Evolutionary conservation across 495 filamentous ascomycete species (phyloP), one percentile per base, ranked within the genome.

Genomic region (Neohortaea acidophila): DNA sequence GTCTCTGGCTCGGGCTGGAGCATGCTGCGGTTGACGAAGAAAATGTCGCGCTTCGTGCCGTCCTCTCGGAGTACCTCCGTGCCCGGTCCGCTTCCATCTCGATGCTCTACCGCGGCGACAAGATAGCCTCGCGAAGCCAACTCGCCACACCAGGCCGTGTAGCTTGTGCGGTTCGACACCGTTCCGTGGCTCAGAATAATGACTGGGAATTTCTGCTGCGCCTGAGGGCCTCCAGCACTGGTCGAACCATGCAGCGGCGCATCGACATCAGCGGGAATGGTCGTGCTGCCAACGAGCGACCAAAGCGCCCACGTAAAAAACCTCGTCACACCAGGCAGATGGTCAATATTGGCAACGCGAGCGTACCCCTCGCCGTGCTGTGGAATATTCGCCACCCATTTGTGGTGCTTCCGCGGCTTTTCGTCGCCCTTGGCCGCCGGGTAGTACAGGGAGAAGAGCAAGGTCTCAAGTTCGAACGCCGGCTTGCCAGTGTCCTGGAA

Each of bases 111-210:
- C 31, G 66, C 58, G 17, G 58, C 68, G 2, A 71, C 64, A 5
- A 72, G 51, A 25, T 60, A 65, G 1, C 68, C 68, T 3, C 66
- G 58, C 11, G 63, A 62, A 13, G 68, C 68, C 1, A 72, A 55
- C 44, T 70, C 68, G 32, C 65, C 68, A 15, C 64, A 62, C 40
- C 60, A 71, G 35, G 69, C 60, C 13, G 66, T 63, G 48, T 72
- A 72, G 36, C 63, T 59, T 11, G 65, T 70, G 21, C 63, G 52
- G 19, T 60, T 62, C 2, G 61, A 61, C 4, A 63, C 67, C 45
- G 65, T 69, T 24, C 68, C 69, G 39, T 71, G 69, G 2, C 62
- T 67, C 46, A 73, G 71, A 26, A 73, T 55, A 18, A 70, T 54
- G 28, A 68, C 51, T 4, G 66, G 67, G 33, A 61, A 58, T 13